Percentiles rank a stretch among this genome's conserved stretches.
Conservation (phyloP, 129 eudicot genomes). For the Centrapalus pauciflorus region DNA sequence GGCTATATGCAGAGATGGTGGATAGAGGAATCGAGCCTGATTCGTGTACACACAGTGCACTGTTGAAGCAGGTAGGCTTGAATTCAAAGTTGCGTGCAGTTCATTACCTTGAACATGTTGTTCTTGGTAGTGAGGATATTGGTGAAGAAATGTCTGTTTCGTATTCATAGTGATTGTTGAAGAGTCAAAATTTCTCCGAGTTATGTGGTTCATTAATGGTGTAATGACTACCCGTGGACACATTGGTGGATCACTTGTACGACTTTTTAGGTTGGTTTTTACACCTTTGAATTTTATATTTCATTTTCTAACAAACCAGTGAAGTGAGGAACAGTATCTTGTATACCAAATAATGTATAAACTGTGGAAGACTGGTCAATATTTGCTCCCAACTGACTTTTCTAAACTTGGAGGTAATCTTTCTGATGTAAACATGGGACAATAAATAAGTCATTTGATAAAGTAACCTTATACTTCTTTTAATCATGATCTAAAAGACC, state of each 20-base stretch:
- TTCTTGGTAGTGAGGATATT: constrained; percentile 33
- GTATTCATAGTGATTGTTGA: constrained; percentile 14
- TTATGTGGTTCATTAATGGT: constrained; percentile 21
- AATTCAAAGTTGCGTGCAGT: constrained; percentile 32
- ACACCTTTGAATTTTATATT: not conserved
- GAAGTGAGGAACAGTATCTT: too few species aligned
- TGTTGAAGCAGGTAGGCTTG: constrained; percentile 46
- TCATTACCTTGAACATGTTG: constrained; percentile 39
- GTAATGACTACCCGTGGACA: constrained; percentile 22
- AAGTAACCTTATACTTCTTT: too few species aligned
- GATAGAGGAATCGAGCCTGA: constrained; percentile 58
- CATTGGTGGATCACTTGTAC: constrained; percentile 3
- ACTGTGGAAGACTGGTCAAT: not conserved
- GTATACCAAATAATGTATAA: not conserved
- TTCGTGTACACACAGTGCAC: constrained; percentile 52
- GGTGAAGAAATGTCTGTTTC: constrained; percentile 24
- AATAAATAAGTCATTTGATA: too few species aligned
- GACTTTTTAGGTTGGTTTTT: constrained; percentile 15
- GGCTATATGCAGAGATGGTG: constrained; percentile 53
- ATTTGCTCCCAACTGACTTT: too few species aligned
- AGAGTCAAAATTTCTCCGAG: constrained; percentile 4
- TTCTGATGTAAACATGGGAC: too few species aligned
- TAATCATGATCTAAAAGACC: not conserved
- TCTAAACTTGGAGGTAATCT: too few species aligned
- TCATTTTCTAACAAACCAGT: not conserved